Evolutionary conservation across 148 eudicot genomes (phyloP), one percentile per base, ranked within the genome.

Genomic region (Vaccinium macrocarpon): DNA sequence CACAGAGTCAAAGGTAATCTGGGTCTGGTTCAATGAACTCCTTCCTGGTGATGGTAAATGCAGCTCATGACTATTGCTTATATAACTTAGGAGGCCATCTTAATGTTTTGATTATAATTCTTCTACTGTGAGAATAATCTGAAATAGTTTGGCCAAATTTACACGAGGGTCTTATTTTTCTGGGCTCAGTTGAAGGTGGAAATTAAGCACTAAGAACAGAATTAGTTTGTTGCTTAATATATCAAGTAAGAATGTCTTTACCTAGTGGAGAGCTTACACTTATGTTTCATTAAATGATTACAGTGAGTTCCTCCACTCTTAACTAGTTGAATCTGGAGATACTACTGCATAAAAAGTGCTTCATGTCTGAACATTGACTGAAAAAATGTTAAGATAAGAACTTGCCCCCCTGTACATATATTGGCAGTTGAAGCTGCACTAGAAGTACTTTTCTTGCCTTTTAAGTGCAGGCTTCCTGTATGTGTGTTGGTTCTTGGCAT

Each of bases 381-480:
- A 75, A 38, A 46, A 13, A 35, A 14, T 21, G 9, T 75, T 38
- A 1, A 75, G 79, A n/a, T 18, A 46, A 21, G 48, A 21, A 38
- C 23, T 75, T 48, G 55, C 51, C 9, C 49, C 78, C 23, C 25
- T n/a, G 79, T 76, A 35, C 79, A n/a, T 5, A 15, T 76, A 76
- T 76, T 19, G n/a, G 79, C 29, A 48, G 79, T 76, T 48, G 55
- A 76, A 76, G 79, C 51, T n/a, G 53, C 27, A 76, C 25, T 42
- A 32, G 50, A 14, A n/a, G 52, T 12, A 76, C 29, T 42, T 76
- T 76, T 76, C 55, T 48, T 42, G 12, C 25, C 79, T 70, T 70
- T 27, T 18, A 32, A 29, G 14, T 68, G 15, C 3, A 35, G 76
- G 48, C 42, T 35, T 79, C 49, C 7, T 11, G 56, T 53, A 18